Evolutionary conservation across 2,329 filamentous ascomycete species (phyloP), one percentile per base, ranked within the genome.

Genomic region (Furcasterigmium furcatum): DNA sequence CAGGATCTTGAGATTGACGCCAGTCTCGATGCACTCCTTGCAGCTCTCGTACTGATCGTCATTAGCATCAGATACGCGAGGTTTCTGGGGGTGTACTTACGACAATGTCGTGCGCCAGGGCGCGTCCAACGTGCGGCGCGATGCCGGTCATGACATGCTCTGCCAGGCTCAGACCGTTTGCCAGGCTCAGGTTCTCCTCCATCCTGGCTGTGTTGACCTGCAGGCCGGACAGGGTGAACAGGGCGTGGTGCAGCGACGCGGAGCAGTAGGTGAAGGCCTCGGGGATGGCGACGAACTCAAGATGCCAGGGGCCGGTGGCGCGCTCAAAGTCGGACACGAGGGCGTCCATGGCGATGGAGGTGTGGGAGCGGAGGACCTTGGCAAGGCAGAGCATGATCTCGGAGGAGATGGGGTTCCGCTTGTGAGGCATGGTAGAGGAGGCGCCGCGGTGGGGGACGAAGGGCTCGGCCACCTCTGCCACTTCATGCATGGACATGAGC

Each of bases 281-380:
- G 0, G 77, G 77, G 0, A 81, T 58, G 9, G 77, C 76, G 4
- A 73, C 70, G 77, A 77, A 82, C 52, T 82, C 77, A 7, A 81
- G 58, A 58, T 81, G 77, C 78, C 77, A 81, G 1, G 77, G 77
- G 1, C 78, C 77, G 9, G 73, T 76, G 1, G 76, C 76, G 2
- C 78, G 70, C 55, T 81, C 78, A 43, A 80, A 80, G 49, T 80
- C 77, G 1, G 70, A 69, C 0, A 81, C 73, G 77, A 81, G 79
- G 2, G 67, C 75, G 50, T 80, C 77, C 1, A 80, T 65, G 1
- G 72, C 73, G 4, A 80, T 59, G 0, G 71, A 64, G 0, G 77
- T 75, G 44, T 80, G 72, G 0, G 74, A 69, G 5, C 76, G 66
- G 0, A 80, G 61, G 9, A 79, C 61, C 53, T 79, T 80, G 2